phyloP scores from a whole-genome alignment of 306 rosid species.

The Canavalia ensiformis region DNA sequence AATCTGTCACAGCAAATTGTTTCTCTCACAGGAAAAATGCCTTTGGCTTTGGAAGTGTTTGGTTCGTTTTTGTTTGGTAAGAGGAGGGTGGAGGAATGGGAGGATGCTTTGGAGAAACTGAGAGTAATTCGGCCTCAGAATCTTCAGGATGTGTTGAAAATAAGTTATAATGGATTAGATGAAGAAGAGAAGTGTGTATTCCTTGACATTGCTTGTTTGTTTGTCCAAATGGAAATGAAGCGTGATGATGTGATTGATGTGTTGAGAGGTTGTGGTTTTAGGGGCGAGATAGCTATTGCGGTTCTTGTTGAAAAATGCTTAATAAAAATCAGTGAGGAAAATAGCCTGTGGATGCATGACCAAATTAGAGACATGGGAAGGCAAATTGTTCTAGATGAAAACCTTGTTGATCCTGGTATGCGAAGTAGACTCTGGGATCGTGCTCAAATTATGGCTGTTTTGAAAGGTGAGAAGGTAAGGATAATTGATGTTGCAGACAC shows the following conservation, averaged over 20 bases:
- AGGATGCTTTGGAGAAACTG: slow-evolving; percentile 57
- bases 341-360: slow-evolving; percentile 71
- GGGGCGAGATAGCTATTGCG: slow-evolving; percentile 56
- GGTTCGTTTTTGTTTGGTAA: slow-evolving; percentile 63
- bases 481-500: neutral
- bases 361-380: slow-evolving; percentile 79
- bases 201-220: slow-evolving; percentile 71
- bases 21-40: slow-evolving; percentile 63
- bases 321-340: slow-evolving; percentile 55
- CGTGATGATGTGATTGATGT: slow-evolving; percentile 63
- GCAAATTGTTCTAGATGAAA: slow-evolving; percentile 62
- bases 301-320: slow-evolving; percentile 61
- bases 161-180: slow-evolving; percentile 65
- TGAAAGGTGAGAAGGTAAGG: slow-evolving; percentile 57
- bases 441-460: slow-evolving; percentile 55
- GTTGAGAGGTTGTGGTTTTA: slow-evolving; percentile 66
- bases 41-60: slow-evolving; percentile 78
- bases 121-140: slow-evolving; percentile 47
- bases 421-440: slow-evolving; percentile 76
- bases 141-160: slow-evolving; percentile 70
- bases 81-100: slow-evolving; percentile 64
- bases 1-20: slow-evolving; percentile 59
- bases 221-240: slow-evolving; percentile 55
- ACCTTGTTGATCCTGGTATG: slow-evolving; percentile 50
- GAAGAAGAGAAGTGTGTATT: slow-evolving; percentile 62